Conservation (phyloP, 2,329 filamentous ascomycete genomes). For the Trichocomaceae sp. region DNA sequence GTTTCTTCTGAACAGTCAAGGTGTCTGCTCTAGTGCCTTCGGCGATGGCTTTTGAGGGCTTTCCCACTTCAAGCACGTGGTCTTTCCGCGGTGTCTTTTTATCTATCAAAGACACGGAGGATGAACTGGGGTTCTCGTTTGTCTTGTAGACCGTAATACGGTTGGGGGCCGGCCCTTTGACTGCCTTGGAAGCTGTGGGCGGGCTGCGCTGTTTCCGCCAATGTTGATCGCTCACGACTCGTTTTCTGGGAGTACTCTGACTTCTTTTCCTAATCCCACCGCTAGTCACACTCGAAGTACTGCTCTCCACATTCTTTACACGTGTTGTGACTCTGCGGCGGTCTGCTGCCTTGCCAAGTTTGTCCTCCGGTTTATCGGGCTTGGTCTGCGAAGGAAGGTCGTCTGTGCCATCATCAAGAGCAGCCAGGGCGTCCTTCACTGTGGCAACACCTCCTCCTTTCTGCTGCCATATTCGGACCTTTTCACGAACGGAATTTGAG, state of each 20-base stretch:
- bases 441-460: constrained; percentile 61
- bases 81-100: constrained; percentile 24
- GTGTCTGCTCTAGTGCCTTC: constrained; percentile 23
- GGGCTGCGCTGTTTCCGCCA: constrained; percentile 57
- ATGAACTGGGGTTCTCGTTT: constrained; percentile 23
- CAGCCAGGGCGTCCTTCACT: constrained; percentile 50
- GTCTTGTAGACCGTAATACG: constrained; percentile 37
- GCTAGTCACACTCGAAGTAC: not conserved
- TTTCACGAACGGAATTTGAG: constrained; percentile 64
- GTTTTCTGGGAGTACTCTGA: constrained; percentile 71
- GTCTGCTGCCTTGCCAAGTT: constrained; percentile 6
- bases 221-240: constrained; percentile 87
- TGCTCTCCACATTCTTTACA: constrained; percentile 20
- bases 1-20: constrained; percentile 21
- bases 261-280: constrained; percentile 31
- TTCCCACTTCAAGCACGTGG: constrained; percentile 17
- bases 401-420: constrained; percentile 45
- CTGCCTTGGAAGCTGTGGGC: constrained; percentile 29
- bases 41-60: constrained; percentile 19
- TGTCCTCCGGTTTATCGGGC: constrained; percentile 19
- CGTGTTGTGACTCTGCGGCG: constrained; percentile 7
- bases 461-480: constrained; percentile 80
- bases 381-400: constrained; percentile 21
- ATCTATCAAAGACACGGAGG: constrained; percentile 22
- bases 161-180: constrained; percentile 38